Evolutionary conservation across 1,284 basidiomycete genomes (phyloP).

Genomic region (Amylostereum areolatum): DNA sequence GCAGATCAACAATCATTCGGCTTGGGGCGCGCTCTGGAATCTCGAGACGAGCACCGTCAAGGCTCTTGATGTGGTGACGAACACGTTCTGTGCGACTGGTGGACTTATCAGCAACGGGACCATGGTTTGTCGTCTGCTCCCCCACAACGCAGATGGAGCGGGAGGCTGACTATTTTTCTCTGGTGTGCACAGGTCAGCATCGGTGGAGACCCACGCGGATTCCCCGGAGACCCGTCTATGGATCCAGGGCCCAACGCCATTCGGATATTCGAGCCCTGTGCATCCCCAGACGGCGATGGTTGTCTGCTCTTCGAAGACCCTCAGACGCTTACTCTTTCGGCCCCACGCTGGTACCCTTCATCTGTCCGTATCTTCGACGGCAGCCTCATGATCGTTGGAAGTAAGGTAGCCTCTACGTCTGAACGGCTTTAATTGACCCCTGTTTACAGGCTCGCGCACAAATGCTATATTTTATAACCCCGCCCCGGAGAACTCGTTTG

Average conservation of each 20-base stretch:
- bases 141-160: too few relatives aligned
- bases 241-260: conserved; percentile 28
- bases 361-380: conserved; percentile 37
- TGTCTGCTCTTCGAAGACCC: conserved; percentile 37
- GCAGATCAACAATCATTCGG: conserved; percentile 33
- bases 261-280: conserved; percentile 32
- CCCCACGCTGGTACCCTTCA: conserved; percentile 37
- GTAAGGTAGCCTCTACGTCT: conserved; percentile 36
- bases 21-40: conserved; percentile 42
- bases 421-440: conserved; percentile 34
- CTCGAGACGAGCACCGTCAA: conserved; percentile 33
- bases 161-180: neutral
- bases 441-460: conserved; percentile 25
- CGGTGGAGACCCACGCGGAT: conserved; percentile 37
- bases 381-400: conserved; percentile 32
- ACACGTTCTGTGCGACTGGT: conserved; percentile 49
- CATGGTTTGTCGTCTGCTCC: conserved; percentile 25
- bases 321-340: conserved; percentile 26
- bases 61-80: conserved; percentile 36
- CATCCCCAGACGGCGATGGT: conserved; percentile 27
- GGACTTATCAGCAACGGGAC: conserved; percentile 43
- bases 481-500: conserved; percentile 41
- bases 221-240: conserved; percentile 33
- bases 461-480: conserved; percentile 32
- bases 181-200: conserved; percentile 29